These are phyloP conservation scores for Selaginella moellendorffii DNA, from an alignment of 75 land plant genomes.

Conservation along the genomic window DNA sequence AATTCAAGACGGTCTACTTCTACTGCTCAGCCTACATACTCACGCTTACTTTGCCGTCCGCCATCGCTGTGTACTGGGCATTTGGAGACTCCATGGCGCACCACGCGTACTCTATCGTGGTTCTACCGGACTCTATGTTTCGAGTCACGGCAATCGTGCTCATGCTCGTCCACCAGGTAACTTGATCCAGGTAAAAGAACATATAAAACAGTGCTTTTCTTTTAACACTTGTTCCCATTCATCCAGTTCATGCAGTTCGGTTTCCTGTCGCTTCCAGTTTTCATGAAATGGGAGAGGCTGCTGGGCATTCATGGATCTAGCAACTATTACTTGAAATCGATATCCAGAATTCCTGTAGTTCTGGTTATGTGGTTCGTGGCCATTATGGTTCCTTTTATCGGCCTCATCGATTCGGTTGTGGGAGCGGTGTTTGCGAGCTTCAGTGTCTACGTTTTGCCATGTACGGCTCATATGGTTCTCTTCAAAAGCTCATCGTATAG, in stretches of 20 bases:
- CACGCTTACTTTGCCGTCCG: neutral
- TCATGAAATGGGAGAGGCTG: slow-evolving; percentile 5
- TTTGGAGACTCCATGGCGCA: slow-evolving; percentile 5
- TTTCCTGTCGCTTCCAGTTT: neutral
- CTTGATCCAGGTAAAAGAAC: neutral
- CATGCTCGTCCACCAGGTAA: slow-evolving; percentile 7
- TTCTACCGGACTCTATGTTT: neutral
- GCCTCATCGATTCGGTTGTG: neutral
- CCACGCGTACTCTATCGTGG: neutral
- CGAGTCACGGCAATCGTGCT: neutral
- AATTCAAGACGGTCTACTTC: neutral
- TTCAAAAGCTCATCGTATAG: neutral
- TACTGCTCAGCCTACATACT: slow-evolving; percentile 6
- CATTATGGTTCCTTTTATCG: slow-evolving; percentile 6
- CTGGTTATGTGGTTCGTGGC: neutral
- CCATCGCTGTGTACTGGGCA: slow-evolving; percentile 8
- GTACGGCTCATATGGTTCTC: slow-evolving; percentile 4
- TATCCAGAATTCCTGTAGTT: neutral
- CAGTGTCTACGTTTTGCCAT: slow-evolving; percentile 8
- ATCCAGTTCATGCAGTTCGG: slow-evolving; percentile 1
- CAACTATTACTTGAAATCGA: neutral
- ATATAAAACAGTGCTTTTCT: neutral
- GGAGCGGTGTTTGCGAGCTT: neutral
- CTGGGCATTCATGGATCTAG: slow-evolving; percentile 9
- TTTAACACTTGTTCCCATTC: neutral